Conservation (phyloP, 257 asterid genomes). For the Nicotiana otophora region DNA sequence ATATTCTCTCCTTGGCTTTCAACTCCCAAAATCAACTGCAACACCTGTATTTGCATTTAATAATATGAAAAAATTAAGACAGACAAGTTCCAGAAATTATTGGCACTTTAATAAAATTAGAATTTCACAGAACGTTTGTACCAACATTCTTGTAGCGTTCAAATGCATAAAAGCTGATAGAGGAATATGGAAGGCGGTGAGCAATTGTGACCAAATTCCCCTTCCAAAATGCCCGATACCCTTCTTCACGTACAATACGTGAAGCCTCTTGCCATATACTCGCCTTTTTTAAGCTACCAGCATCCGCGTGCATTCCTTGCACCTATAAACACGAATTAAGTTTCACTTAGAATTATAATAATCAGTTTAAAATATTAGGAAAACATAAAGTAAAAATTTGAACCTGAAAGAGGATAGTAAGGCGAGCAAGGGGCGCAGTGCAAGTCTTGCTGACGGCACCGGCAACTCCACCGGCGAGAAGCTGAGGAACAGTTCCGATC, state of each 20-base stretch:
- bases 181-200: conserved; percentile 81
- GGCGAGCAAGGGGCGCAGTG: conserved; percentile 87
- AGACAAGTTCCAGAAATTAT: not conserved
- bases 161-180: conserved; percentile 75
- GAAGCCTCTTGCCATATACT: conserved; percentile 68
- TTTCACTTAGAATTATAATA: not conserved
- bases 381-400: not conserved
- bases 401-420: conserved; percentile 83
- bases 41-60: conserved; percentile 29
- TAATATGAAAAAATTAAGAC: not conserved
- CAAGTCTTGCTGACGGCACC: conserved; percentile 89
- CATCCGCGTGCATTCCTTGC: conserved; percentile 74
- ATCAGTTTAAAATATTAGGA: not conserved
- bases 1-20: conserved; percentile 54
- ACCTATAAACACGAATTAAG: conserved; percentile 26
- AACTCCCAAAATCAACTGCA: conserved; percentile 44
- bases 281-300: conserved; percentile 48
- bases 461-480: conserved; percentile 83
- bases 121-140: conserved; percentile 41
- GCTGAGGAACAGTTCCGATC: conserved; percentile 63
- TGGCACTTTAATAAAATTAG: not conserved
- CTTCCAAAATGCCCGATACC: conserved; percentile 78
- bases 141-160: conserved; percentile 89
- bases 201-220: conserved; percentile 86
- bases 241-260: conserved; percentile 66